Base-by-base conservation (phyloP, 805 yeast species). In the Ogataea philodendri region DNA sequence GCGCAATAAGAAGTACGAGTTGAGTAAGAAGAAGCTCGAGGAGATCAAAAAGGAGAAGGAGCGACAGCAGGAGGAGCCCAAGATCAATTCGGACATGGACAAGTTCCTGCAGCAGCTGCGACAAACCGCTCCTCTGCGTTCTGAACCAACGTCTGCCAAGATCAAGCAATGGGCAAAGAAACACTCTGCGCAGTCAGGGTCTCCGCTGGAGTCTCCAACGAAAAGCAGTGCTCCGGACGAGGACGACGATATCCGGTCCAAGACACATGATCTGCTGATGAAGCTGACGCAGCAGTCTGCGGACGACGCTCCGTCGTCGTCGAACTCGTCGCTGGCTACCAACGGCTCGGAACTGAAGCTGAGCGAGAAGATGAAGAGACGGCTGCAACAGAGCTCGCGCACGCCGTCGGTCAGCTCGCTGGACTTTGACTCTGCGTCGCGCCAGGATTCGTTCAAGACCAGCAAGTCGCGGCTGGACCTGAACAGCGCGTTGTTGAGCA, bases 51-150 rank as follows among this genome's bases (percentile, higher is more conserved):
- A 62, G 18, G 54, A 52, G 10, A 59, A 55, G 25, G 60, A 49
- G 10, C 69, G 62, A 13, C 69, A 65, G 18, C 74, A 67, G 9
- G 78, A 63, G 11, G 64, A 58, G 13, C 32, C 46, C 7, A 29
- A 39, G 14, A 46, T 42, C 30, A 54, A 39, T 21, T 51, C 60
- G 30, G 83, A 87, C 26, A 87, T 93, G 84, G 98, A 93, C 57
- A 76, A 82, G 22, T 67, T 93, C 31, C 69, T 93, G 39, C 95
- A 88, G 57, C 86, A 84, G 53, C 72, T 93, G 52, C 82, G 88
- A 54, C 88, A 89, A 11, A 85, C 93, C 0, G 95, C 90, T 1
- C 84, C 93, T 8, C 63, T 78, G 5, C 77, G 78, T 43, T 78
- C 85, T 5, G 93, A 88, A 44, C 76, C 93, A 1, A 67, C 85